A percentile compares a stretch with the other conserved stretches of the same genome.
Conservation (phyloP, 345 rosid genomes). For the Clarkia xantiana region DNA sequence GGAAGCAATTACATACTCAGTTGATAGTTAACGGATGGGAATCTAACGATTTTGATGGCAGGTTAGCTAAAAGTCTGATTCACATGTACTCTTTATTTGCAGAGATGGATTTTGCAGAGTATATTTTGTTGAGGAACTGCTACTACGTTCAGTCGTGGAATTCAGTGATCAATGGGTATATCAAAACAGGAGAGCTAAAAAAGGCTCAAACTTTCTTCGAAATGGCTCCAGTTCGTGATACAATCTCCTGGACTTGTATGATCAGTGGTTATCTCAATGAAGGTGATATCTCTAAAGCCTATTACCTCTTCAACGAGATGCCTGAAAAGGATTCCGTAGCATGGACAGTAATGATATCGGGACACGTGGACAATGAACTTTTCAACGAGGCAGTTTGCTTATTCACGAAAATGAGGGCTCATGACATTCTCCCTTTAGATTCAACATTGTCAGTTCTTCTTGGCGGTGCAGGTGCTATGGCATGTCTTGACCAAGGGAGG, state of each 20-base stretch:
- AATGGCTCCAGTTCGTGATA: slow-evolving; percentile 17
- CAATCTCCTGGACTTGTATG: slow-evolving; percentile 48
- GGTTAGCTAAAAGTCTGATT: slow-evolving; percentile 51
- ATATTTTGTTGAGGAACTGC: slow-evolving; percentile 20
- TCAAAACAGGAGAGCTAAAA: slow-evolving; percentile 25
- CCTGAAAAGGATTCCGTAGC: slow-evolving; percentile 37
- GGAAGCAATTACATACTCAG: slow-evolving; percentile 52
- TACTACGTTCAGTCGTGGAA: slow-evolving; percentile 26
- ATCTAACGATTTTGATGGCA: slow-evolving; percentile 38
- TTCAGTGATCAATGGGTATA: slow-evolving; percentile 31
- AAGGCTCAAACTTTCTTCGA: slow-evolving; percentile 36
- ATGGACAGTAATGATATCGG: slow-evolving; percentile 47
- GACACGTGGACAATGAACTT: slow-evolving; percentile 37
- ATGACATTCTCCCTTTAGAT: slow-evolving; percentile 21
- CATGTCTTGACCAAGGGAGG: slow-evolving; percentile 49
- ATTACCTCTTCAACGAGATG: slow-evolving; percentile 21
- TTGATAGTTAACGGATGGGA: slow-evolving; percentile 29
- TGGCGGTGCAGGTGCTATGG: slow-evolving; percentile 57
- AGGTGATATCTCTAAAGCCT: slow-evolving; percentile 24
- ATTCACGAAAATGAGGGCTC: slow-evolving; percentile 24
- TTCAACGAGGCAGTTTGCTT: slow-evolving; percentile 24
- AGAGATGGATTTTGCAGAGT: slow-evolving; percentile 35
- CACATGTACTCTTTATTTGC: slow-evolving; percentile 54
- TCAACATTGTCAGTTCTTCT: slow-evolving; percentile 30
- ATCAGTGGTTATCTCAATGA: slow-evolving; percentile 28